phyloP scores from a whole-genome alignment of 768 basidiomycete genomes.

The Podaxis pistillaris region DNA sequence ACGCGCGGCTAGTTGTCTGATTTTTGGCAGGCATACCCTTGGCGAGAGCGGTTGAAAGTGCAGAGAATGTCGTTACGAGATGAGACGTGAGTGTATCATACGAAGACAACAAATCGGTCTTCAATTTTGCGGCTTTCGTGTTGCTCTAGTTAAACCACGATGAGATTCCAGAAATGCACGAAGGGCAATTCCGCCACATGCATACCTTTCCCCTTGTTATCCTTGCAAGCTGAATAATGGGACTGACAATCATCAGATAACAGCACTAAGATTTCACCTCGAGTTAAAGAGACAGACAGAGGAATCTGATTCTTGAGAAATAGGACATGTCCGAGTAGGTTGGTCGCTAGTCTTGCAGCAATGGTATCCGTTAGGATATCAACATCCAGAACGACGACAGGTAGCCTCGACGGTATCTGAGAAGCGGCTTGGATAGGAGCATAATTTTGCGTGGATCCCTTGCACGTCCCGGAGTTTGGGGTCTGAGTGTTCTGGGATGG shows the following conservation, averaged over 20 bases:
- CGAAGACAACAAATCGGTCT: slow-evolving; percentile 58
- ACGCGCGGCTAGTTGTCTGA: slow-evolving; percentile 32
- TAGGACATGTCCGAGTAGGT: slow-evolving; percentile 65
- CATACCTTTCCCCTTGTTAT: slow-evolving; percentile 47
- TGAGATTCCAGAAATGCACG: background rate
- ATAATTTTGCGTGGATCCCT: background rate
- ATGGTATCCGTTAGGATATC: slow-evolving; percentile 53
- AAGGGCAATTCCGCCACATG: background rate
- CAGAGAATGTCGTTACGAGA: slow-evolving; percentile 69
- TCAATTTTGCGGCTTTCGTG: slow-evolving; percentile 53
- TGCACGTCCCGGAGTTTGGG: background rate
- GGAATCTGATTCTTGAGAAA: slow-evolving; percentile 81
- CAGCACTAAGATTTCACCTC: background rate
- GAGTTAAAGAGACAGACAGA: slow-evolving; percentile 50
- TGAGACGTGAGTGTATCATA: slow-evolving; percentile 75
- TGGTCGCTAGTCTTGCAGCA: slow-evolving; percentile 63
- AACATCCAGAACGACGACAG: slow-evolving; percentile 44
- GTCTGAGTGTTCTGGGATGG: background rate
- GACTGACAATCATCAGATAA: slow-evolving; percentile 35
- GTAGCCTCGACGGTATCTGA: slow-evolving; percentile 21
- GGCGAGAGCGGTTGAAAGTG: slow-evolving; percentile 68
- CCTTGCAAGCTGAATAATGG: slow-evolving; percentile 60
- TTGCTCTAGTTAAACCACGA: slow-evolving; percentile 31
- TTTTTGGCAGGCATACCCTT: background rate
- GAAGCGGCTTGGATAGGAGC: background rate